Percentiles rank a stretch among this genome's conserved stretches.
These are phyloP conservation scores for Centrapalus pauciflorus DNA, from an alignment of 129 eudicot species.

Conservation along the genomic window DNA sequence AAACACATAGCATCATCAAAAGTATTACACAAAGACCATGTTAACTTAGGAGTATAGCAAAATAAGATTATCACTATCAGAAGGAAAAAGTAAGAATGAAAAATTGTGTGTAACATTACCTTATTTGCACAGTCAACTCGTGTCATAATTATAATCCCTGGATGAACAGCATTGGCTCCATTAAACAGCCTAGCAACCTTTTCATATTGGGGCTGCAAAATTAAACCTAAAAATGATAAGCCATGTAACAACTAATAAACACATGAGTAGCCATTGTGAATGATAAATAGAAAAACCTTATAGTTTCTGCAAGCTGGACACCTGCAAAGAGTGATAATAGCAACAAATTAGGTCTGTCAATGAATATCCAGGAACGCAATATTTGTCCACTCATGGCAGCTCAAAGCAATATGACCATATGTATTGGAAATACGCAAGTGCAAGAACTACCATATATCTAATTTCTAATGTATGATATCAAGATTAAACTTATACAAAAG, in stretches of 20 bases:
- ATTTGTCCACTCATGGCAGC: not conserved
- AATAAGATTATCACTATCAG: constrained; percentile 1
- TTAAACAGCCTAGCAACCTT: constrained; percentile 89
- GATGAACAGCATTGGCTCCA: constrained; percentile 83
- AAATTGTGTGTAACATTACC: constrained; percentile 43
- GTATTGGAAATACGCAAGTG: not conserved
- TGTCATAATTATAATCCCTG: constrained; percentile 78
- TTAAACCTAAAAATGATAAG: constrained; percentile 1
- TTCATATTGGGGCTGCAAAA: constrained; percentile 87
- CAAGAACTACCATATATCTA: not conserved
- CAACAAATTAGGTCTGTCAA: constrained; percentile 16
- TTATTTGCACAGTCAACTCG: constrained; percentile 87
- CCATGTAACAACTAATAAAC: not conserved
- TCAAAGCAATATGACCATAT: not conserved
- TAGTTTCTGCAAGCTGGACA: constrained; percentile 99
- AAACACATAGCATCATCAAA: not conserved
- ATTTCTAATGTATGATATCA: not conserved
- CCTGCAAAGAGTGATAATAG: constrained; percentile 48
- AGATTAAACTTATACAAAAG: not conserved
- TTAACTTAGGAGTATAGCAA: no score
- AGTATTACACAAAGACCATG: not conserved
- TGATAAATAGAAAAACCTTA: constrained; percentile 47
- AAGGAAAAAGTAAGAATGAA: not conserved
- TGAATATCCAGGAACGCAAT: not conserved
- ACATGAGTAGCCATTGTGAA: not conserved